Percentiles rank a stretch among this genome's conserved stretches.
Evolutionary conservation across 2,329 filamentous ascomycete genomes (phyloP).

Genomic region (Chaetomium sp.): DNA sequence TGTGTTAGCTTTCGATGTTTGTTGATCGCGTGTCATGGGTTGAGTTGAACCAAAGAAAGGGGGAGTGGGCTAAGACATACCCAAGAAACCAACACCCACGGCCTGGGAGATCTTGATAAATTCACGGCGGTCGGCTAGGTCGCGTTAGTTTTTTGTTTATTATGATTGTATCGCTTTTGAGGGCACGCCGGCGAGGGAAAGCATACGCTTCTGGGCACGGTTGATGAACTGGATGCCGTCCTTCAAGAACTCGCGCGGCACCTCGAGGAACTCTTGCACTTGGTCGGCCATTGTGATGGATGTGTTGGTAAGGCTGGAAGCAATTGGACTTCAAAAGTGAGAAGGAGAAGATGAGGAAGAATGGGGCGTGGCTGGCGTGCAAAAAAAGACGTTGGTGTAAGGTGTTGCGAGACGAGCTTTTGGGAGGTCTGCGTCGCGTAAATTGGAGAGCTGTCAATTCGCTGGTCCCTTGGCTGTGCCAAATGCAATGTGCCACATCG

Average conservation of each 20-base stretch:
- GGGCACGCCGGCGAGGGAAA: background rate
- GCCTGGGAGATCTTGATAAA: conserved; percentile 49
- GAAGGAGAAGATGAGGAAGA: background rate
- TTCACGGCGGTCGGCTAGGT: conserved; percentile 31
- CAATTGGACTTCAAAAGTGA: background rate
- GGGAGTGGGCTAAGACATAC: conserved; percentile 10
- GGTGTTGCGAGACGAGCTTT: conserved; percentile 1
- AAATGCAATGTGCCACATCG: conserved; percentile 23
- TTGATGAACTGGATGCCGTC: conserved; percentile 58
- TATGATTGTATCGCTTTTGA: background rate
- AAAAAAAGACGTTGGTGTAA: background rate
- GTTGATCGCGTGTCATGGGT: too few relatives aligned
- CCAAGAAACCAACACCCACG: conserved; percentile 62
- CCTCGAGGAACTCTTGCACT: conserved; percentile 64
- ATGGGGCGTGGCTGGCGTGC: background rate
- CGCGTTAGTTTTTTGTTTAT: background rate
- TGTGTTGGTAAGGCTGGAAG: background rate
- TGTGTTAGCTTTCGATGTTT: too few relatives aligned
- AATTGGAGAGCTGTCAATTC: conserved; percentile 21
- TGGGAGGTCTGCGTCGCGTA: conserved; percentile 13
- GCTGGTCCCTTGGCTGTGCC: conserved; percentile 14
- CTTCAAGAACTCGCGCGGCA: conserved; percentile 59
- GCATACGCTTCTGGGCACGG: conserved; percentile 55
- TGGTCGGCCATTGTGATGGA: conserved; percentile 54
- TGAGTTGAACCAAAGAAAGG: background rate